Evolutionary conservation across 345 rosid genomes (phyloP).

Genomic region (Zanthoxylum bungeanum): DNA sequence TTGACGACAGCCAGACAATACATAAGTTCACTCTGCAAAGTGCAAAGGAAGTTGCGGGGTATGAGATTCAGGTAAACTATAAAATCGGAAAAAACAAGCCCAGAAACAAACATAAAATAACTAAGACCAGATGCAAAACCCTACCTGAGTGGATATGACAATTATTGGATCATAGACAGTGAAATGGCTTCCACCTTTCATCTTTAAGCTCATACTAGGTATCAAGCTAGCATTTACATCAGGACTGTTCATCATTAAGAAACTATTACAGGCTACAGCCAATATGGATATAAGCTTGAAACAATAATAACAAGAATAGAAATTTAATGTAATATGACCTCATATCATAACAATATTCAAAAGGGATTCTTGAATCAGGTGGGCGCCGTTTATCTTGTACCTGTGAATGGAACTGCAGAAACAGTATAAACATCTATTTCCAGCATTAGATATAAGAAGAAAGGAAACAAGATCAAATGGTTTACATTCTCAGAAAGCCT

Average conservation of each 20-base stretch:
- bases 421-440: conserved; percentile 5
- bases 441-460: not conserved
- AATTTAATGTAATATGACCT: conserved; percentile 37
- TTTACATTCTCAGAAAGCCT: conserved; percentile 59
- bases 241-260: conserved; percentile 37
- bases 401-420: conserved; percentile 71
- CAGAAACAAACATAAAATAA: not conserved
- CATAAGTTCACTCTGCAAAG: conserved; percentile 48
- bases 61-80: not conserved
- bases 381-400: conserved; percentile 54
- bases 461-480: conserved; percentile 12
- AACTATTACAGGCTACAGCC: conserved; percentile 6
- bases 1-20: conserved; percentile 74
- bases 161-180: conserved; percentile 67
- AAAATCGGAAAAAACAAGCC: not conserved
- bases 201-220: conserved; percentile 64
- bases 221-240: conserved; percentile 60
- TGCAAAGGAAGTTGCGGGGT: not conserved
- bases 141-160: conserved; percentile 63
- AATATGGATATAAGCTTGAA: conserved; percentile 5
- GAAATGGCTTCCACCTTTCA: conserved; percentile 69
- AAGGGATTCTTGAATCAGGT: conserved; percentile 71
- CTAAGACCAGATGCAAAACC: not conserved
- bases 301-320: not conserved
- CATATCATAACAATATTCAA: conserved; percentile 75